Evolutionary conservation across 2,329 filamentous ascomycete species (phyloP), one percentile per base, ranked within the genome.

Genomic region (Fusarium liriodendri): DNA sequence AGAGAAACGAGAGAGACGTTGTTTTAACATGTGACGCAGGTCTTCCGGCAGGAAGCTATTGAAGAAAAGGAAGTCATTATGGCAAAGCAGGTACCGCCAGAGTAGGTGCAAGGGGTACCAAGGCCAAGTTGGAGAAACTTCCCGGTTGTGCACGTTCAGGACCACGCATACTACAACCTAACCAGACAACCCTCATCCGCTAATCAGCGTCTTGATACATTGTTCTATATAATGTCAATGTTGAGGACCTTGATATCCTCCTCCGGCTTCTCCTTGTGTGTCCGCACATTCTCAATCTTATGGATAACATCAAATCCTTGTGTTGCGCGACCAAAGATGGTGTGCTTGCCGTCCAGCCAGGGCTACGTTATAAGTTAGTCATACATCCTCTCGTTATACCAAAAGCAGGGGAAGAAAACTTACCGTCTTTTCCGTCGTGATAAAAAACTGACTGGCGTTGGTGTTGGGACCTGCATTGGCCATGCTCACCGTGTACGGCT

Each of bases 161-260:
- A 52, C 47, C 25, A n/a, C 14, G 3, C 25, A 13, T n/a, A n/a
- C 3, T 13, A 50, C 45, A 29, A 10, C 25, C n/a, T 13, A 9
- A 52, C 2, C 25, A 27, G 25, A 52, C 47, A 29, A 18, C 47
- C 22, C 22, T 33, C 16, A 20, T 22, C 27, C 33, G 22, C 18
- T 22, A 14, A 37, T 25, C 13, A 18, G 27, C 25, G 10, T 47
- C 61, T 61, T 29, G 16, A 16, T 14, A 45, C 27, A 38, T 63
- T 35, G 40, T 69, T 74, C 57, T 87, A 90, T 72, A 84, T 78
- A 67, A 90, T 83, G 77, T 91, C 89, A 77, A 99, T 97, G 81
- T 94, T 98, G 67, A 99, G 90, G 76, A 99, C 97, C 85, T 98
- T 98, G 79, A 99, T 95, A 81, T 99, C 97, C 79, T 98, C 95